These are phyloP conservation scores for Ailanthus altissimus DNA, from an alignment of 345 rosid genomes.

Conservation along the genomic window DNA sequence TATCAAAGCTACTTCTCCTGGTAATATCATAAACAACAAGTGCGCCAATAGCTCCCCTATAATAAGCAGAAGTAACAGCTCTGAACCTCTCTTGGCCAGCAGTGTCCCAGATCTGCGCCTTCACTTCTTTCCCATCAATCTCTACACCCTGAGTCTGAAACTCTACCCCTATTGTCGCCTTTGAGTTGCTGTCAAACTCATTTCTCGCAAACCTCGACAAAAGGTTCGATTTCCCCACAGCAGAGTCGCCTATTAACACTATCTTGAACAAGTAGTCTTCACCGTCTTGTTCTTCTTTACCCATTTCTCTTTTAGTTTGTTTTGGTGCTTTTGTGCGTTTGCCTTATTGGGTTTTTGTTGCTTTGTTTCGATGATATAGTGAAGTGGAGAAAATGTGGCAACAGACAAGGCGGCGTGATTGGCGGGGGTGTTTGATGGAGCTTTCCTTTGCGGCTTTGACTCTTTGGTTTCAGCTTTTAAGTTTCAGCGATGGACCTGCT, in stretches of 20 bases:
- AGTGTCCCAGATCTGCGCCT: constrained; percentile 99
- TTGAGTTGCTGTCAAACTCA: constrained; percentile 84
- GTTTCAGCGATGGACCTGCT: background rate
- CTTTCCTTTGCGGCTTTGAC: background rate
- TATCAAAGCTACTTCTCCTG: constrained; percentile 67
- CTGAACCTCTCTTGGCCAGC: constrained; percentile 97
- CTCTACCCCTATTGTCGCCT: constrained; percentile 93
- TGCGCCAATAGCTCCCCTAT: constrained; percentile 94
- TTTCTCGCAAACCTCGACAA: constrained; percentile 76
- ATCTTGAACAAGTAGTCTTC: constrained; percentile 90
- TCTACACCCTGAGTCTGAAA: constrained; percentile 86
- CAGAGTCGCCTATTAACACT: constrained; percentile 90
- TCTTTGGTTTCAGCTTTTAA: background rate
- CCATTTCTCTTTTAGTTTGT: constrained; percentile 37
- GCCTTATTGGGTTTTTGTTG: background rate
- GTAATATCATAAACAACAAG: constrained; percentile 89
- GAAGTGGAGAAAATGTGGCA: constrained; percentile 31
- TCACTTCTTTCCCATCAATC: constrained; percentile 84
- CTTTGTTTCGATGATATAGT: background rate
- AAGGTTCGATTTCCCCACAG: constrained; percentile 90
- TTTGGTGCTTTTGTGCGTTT: background rate
- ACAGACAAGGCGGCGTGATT: constrained; percentile 51
- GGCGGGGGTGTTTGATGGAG: constrained; percentile 33
- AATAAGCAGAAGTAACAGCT: constrained; percentile 95
- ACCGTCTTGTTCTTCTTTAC: constrained; percentile 37